Evolutionary conservation across 495 filamentous ascomycete genomes (phyloP).

Genomic region (Pyrenula massariospora): DNA sequence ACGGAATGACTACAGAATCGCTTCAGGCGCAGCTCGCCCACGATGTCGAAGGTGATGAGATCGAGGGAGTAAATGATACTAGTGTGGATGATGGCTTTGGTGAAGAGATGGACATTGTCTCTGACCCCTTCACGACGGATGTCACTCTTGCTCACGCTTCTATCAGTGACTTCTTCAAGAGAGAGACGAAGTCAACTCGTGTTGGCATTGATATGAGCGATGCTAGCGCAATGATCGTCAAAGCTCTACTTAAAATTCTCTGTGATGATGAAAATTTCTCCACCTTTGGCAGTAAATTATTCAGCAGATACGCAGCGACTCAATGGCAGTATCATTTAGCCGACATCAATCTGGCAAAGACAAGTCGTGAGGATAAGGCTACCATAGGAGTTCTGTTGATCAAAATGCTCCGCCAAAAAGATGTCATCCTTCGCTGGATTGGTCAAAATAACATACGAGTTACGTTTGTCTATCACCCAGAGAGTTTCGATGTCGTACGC

Average conservation of each 20-base stretch:
- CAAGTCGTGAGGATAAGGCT: not conserved
- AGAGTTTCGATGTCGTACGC: not conserved
- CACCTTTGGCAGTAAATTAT: not conserved
- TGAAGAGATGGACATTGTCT: constrained; percentile 18
- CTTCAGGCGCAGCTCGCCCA: constrained; percentile 3
- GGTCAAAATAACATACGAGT: not conserved
- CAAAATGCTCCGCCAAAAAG: not conserved
- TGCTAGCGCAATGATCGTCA: constrained; percentile 5
- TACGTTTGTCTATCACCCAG: not conserved
- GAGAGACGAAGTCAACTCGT: constrained; percentile 7
- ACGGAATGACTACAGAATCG: constrained; percentile 19
- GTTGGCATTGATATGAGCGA: constrained; percentile 10
- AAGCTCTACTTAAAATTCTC: not conserved
- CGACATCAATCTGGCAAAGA: not conserved
- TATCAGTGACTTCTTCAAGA: constrained; percentile 19
- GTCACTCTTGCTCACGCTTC: constrained; percentile 22
- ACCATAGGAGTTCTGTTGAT: not conserved
- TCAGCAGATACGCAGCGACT: not conserved
- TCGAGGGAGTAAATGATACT: not conserved
- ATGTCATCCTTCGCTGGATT: not conserved
- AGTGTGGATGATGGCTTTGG: constrained; percentile 9
- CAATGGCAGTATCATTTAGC: not conserved
- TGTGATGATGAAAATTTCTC: not conserved
- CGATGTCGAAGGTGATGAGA: not conserved
- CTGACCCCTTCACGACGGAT: constrained; percentile 15